Evolutionary conservation across 164 flowering plant genomes (phyloP).

Genomic region (grape (Vitis vinifera)): ASM3070453v1 NC_081808.1:12040001-12040500

Average conservation of each 20-base stretch:
- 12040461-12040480: no score
- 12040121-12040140: constrained; percentile 61
- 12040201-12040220: constrained; percentile 54
- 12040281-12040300: constrained; percentile 63
- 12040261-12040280: constrained; percentile 90
- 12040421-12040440: background rate
- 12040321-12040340: constrained; percentile 87
- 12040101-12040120: constrained; percentile 74
- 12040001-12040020: constrained; percentile 74
- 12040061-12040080: constrained; percentile 92
- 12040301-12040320: constrained; percentile 93
- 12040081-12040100: constrained; percentile 65
- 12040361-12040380: background rate
- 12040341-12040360: constrained; percentile 77
- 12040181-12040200: constrained; percentile 63
- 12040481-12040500: no score
- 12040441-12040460: background rate
- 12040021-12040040: constrained; percentile 75
- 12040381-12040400: background rate
- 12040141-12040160: constrained; percentile 91
- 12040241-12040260: constrained; percentile 98
- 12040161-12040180: constrained; percentile 92
- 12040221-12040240: constrained; percentile 68
- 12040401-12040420: background rate
- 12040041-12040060: constrained; percentile 52